phyloP scores from a whole-genome alignment of 164 flowering plant genomes.

The Echeveria elegans region DNA sequence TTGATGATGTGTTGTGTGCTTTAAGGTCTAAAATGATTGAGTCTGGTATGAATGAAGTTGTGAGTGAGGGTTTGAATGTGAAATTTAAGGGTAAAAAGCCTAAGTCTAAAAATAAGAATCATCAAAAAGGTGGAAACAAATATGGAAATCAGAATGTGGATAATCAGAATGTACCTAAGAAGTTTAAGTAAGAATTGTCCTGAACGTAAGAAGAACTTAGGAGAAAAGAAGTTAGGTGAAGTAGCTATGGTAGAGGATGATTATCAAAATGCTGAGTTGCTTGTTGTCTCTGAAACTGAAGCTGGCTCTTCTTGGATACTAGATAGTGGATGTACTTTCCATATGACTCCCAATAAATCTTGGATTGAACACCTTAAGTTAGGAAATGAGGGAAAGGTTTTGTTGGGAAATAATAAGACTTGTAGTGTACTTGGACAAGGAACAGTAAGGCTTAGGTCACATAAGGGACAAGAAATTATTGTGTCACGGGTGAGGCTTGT shows the following conservation, averaged over 20 bases:
- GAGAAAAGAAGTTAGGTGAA: neutral
- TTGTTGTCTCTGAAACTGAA: neutral
- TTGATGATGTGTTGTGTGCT: neutral
- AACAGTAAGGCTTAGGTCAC: neutral
- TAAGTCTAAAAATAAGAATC: neutral
- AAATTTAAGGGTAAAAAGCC: too few relatives aligned
- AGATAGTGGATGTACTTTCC: neutral
- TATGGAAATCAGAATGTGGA: too few relatives aligned
- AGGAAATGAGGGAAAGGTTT: neutral
- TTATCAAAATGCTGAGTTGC: neutral
- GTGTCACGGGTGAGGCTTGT: neutral
- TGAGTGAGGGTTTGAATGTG: neutral
- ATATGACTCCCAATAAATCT: neutral
- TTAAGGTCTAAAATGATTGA: neutral
- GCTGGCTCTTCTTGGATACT: neutral
- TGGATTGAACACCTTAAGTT: neutral
- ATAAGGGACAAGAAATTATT: neutral
- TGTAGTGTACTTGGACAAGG: neutral
- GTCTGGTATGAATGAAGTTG: neutral
- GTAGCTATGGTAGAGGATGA: neutral
- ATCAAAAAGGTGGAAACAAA: too few relatives aligned
- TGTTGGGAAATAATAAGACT: neutral
- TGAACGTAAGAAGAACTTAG: neutral
- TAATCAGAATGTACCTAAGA: too few relatives aligned
- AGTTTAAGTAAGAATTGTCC: neutral